These are phyloP conservation scores for Ceratobasidium sp. DNA, from an alignment of 1,284 basidiomycete genomes.

Conservation along the genomic window DNA sequence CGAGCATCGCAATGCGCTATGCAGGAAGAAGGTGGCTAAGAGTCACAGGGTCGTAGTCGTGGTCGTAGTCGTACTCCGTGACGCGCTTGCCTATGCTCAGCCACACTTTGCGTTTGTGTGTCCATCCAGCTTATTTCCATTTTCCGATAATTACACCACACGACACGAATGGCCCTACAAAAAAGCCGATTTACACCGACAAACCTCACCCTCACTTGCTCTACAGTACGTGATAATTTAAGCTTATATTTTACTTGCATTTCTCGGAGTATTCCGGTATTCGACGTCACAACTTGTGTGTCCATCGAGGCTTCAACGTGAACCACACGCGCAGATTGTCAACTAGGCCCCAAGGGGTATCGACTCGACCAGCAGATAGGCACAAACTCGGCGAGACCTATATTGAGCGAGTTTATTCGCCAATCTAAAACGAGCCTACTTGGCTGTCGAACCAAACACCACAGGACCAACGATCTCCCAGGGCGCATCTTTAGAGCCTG, in stretches of 20 bases:
- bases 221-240: too few relatives aligned
- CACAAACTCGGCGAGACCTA: too few relatives aligned
- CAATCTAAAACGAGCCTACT: slow-evolving; percentile 8
- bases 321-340: background rate
- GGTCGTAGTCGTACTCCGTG: slow-evolving; percentile 33
- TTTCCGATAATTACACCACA: slow-evolving; percentile 11
- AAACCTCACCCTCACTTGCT: background rate
- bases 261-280: background rate
- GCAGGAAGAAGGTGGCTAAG: slow-evolving; percentile 1
- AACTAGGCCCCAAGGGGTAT: background rate
- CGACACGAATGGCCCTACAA: background rate
- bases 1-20: slow-evolving; percentile 10
- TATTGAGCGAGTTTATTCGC: too few relatives aligned
- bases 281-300: slow-evolving; percentile 5
- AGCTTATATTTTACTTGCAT: too few relatives aligned
- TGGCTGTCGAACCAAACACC: background rate
- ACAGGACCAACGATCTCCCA: slow-evolving; percentile 16
- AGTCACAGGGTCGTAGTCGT: slow-evolving; percentile 20
- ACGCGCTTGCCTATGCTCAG: slow-evolving; percentile 12
- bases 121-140: slow-evolving; percentile 4
- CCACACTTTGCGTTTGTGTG: slow-evolving; percentile 36
- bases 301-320: slow-evolving; percentile 20
- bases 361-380: too few relatives aligned
- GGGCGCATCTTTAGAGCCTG: background rate
- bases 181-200: background rate